Evolutionary conservation across 1,139 yeast species (phyloP).

Genomic region (Nadsonia commutata): DNA sequence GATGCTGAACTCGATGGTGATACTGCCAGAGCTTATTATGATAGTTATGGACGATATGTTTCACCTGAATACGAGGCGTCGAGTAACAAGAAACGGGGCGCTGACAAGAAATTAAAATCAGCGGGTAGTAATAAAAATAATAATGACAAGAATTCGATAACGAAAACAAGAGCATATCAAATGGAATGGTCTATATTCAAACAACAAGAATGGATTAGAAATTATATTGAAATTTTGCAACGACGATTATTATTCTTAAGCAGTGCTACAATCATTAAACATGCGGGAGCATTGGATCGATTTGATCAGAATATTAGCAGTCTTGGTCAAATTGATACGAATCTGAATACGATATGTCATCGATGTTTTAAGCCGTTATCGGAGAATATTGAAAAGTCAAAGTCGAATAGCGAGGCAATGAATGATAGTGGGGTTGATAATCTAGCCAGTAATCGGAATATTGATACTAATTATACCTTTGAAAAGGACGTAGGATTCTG

Average conservation of each 20-base stretch:
- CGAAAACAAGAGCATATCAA: conserved; percentile 7
- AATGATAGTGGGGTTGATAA: conserved; percentile 2
- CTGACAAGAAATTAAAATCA: background rate
- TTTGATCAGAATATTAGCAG: conserved; percentile 26
- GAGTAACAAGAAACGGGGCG: background rate
- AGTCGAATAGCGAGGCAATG: conserved; percentile 23
- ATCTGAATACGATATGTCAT: conserved; percentile 52
- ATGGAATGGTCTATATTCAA: conserved; percentile 20
- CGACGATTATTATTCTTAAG: conserved; percentile 38
- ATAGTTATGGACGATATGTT: background rate
- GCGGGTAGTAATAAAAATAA: conserved; percentile 1
- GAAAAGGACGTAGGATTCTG: conserved; percentile 44
- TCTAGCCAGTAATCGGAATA: no score
- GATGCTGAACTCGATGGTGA: background rate
- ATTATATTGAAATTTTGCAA: conserved; percentile 44
- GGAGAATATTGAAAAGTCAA: conserved; percentile 36
- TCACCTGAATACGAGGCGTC: background rate
- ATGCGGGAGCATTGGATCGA: conserved; percentile 24
- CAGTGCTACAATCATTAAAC: conserved; percentile 44
- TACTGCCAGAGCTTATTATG: background rate
- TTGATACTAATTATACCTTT: conserved; percentile 9
- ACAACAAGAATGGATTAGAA: conserved; percentile 35
- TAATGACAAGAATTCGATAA: conserved; percentile 9
- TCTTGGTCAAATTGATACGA: conserved; percentile 39
- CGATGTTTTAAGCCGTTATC: conserved; percentile 48